Base-by-base conservation (phyloP, 192 early-diverging fungal species). In the Martensiomyces pterosporus region DNA sequence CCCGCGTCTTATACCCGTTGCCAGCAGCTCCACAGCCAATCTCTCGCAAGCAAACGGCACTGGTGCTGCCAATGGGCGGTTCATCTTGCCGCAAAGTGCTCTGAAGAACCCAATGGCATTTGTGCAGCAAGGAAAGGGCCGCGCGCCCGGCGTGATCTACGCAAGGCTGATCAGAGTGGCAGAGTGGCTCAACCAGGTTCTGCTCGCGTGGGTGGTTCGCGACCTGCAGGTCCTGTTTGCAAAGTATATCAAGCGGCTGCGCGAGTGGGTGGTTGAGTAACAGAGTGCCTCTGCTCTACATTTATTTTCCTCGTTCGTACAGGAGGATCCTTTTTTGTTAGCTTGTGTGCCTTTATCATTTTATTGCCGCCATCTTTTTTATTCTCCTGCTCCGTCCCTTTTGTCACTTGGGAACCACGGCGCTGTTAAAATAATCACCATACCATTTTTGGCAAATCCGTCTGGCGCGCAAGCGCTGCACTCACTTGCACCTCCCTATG, bases 161-260 rank as follows among this genome's bases (percentile, higher is more conserved):
- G 68, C 67, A 3, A 68, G 75, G 39, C 43, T 77, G 32, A 52
- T 67, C 33, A 59, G 57, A 39, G 36, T 77, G 16, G 50, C 64
- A 14, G 75, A 77, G 24, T 77, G 67, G 64, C 52, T 71, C 34
- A 67, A 57, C 54, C 67, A 70, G 35, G 75, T 77, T 2, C 42
- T 77, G 39, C 22, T 70, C 27, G 75, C 75, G 9, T 77, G 67
- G 67, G 64, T 77, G 29, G 64, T 77, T 23, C 53, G 64, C 35
- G 75, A 77, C 29, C 49, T 77, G 2, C 75, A 77, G 39, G 75
- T 72, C 4, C 39, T 77, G 10, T 67, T 67, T 43, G 68, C 63
- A 18, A 77, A 77, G 60, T 77, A 77, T 41, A 72, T 67, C 32
- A 71, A 72, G 46, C 60, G 75, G 9, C 51, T 77, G 47, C 68